Evolutionary conservation across 2,329 filamentous ascomycete genomes (phyloP).

Genomic region (Hortaea sp.): DNA sequence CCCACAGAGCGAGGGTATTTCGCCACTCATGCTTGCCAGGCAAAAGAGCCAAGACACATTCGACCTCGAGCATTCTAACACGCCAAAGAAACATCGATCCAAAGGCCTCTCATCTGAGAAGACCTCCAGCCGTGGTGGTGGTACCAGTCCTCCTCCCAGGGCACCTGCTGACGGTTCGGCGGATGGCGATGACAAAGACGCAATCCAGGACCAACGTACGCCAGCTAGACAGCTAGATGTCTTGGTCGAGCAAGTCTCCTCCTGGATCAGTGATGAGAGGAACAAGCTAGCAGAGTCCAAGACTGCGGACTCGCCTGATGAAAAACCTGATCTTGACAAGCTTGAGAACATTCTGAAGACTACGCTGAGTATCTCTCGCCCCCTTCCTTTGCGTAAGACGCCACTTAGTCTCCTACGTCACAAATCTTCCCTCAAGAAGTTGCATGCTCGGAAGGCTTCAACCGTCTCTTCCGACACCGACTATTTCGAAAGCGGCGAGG

Average conservation of each 20-base stretch:
- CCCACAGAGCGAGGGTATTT: conserved; percentile 34
- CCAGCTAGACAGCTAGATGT: conserved; percentile 12
- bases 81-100: conserved; percentile 26
- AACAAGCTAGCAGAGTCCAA: conserved; percentile 46
- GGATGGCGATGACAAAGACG: conserved; percentile 2
- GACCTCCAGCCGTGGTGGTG: conserved; percentile 30
- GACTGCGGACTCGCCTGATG: conserved; percentile 4
- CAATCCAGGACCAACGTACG: not conserved
- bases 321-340: conserved; percentile 54
- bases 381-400: conserved; percentile 8
- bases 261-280: conserved; percentile 78
- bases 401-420: conserved; percentile 8
- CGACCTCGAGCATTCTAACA: conserved; percentile 25
- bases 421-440: conserved; percentile 18
- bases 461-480: conserved; percentile 73
- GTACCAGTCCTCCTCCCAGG: conserved; percentile 11
- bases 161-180: not conserved
- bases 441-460: conserved; percentile 28
- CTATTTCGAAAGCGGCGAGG: conserved; percentile 61
- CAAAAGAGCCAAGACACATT: conserved; percentile 35
- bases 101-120: conserved; percentile 29
- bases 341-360: conserved; percentile 72
- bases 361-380: conserved; percentile 30
- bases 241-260: conserved; percentile 54
- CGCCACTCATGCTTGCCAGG: conserved; percentile 36